Evolutionary conservation across 768 basidiomycete species (phyloP), one percentile per base, ranked within the genome.

Genomic region (Cubamyces sp.): DNA sequence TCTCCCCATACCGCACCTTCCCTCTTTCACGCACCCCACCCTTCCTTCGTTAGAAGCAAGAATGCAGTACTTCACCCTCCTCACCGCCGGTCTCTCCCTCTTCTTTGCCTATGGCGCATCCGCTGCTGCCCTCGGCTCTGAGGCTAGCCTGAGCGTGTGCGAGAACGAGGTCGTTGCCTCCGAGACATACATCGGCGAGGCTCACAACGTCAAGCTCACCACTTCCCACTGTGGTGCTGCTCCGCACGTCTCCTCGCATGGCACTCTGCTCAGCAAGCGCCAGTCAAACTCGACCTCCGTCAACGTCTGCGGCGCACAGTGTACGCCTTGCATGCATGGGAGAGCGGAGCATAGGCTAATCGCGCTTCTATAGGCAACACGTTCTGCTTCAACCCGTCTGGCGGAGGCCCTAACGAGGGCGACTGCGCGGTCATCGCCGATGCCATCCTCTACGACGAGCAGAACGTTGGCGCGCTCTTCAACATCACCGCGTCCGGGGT

Each of bases 401-500:
- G 79, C 19, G 80, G 80, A 66, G 82, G 81, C 34, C 82, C 81
- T 1, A 72, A 80, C 69, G 79, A 79, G 3, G 77, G 78, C 59
- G 80, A 84, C 19, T 82, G 79, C 62, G 71, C 77, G 68, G 72
- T 83, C 54, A 82, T 84, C 60, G 76, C 81, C 5, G 81, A 82
- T 57, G 81, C 82, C 5, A 65, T 83, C 59, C 73, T 75, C 3
- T 84, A 74, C 63, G 78, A 81, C 62, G 75, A 75, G 54, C 74
- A 82, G 72, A 81, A 82, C 66, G 72, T 75, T 28, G 81, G 80
- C 75, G 25, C 47, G 15, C 48, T 56, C 23, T 64, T 60, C 57
- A 60, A 60, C 51, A 37, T 55, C 47, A 53, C 49, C 43, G 56
- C 51, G 7, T 14, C 43, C 30, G 56, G 51, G 37, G 53, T 58